A percentile compares a stretch with the other conserved stretches of the same genome.
These are phyloP conservation scores for Hypoxylon sp. DNA, from an alignment of 2,329 filamentous ascomycete genomes.

Conservation along the genomic window DNA sequence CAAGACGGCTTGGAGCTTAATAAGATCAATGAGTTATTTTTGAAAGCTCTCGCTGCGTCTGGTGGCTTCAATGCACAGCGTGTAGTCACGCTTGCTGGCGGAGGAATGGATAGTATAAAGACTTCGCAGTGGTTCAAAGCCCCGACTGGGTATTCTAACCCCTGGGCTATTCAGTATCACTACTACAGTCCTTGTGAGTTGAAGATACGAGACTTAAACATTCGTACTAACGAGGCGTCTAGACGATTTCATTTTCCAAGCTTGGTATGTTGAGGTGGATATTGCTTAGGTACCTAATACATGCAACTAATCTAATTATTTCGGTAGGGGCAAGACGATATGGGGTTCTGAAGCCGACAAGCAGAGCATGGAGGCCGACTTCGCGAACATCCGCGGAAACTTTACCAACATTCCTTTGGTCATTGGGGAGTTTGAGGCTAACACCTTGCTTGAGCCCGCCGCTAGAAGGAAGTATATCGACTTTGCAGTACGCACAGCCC, in stretches of 20 bases:
- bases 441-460: slow-evolving; percentile 64
- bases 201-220: not conserved
- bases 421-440: slow-evolving; percentile 70
- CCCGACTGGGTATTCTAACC: slow-evolving; percentile 64
- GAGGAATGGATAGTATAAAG: slow-evolving; percentile 64
- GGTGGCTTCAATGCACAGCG: slow-evolving; percentile 68
- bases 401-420: slow-evolving; percentile 68
- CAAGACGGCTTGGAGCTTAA: slow-evolving; percentile 60
- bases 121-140: slow-evolving; percentile 67
- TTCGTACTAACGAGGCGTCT: not conserved
- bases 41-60: slow-evolving; percentile 65
- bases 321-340: slow-evolving; percentile 67
- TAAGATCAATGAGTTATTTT: slow-evolving; percentile 68
- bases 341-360: slow-evolving; percentile 67
- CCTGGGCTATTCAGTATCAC: slow-evolving; percentile 72
- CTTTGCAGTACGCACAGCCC: slow-evolving; percentile 63
- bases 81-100: slow-evolving; percentile 68
- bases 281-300: not conserved
- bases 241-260: not conserved
- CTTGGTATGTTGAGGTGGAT: not conserved
- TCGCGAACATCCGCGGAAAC: slow-evolving; percentile 65
- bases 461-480: slow-evolving; percentile 71
- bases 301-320: slow-evolving; percentile 6
- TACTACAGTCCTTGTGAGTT: slow-evolving; percentile 66
- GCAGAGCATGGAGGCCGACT: slow-evolving; percentile 61